phyloP scores from a whole-genome alignment of 768 basidiomycete genomes.

The Naganishia vishniacii region DNA sequence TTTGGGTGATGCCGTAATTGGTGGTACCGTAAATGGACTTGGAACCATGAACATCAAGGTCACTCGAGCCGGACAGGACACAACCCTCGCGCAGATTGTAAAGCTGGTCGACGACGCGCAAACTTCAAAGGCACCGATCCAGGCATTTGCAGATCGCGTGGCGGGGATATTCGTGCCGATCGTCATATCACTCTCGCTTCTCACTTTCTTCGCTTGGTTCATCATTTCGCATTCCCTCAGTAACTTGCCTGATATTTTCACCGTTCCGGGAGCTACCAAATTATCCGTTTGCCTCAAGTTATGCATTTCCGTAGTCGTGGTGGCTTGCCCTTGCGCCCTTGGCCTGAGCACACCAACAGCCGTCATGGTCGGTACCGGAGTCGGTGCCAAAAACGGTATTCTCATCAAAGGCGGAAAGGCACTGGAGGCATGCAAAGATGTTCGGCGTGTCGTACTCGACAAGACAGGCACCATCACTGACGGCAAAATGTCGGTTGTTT shows the following conservation, averaged over 20 bases:
- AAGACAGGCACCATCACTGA: slow-evolving; percentile 97
- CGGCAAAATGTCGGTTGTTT: slow-evolving; percentile 80
- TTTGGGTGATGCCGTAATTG: slow-evolving; percentile 78
- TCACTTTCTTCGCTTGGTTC: slow-evolving; percentile 84
- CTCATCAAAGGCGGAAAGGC: slow-evolving; percentile 96
- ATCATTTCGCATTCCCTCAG: slow-evolving; percentile 60
- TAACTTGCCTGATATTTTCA: slow-evolving; percentile 76
- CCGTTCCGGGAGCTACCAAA: slow-evolving; percentile 68
- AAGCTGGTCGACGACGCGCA: slow-evolving; percentile 96
- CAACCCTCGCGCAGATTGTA: slow-evolving; percentile 92
- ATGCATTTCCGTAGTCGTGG: slow-evolving; percentile 95
- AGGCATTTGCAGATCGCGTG: slow-evolving; percentile 88
- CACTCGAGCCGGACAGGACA: slow-evolving; percentile 91
- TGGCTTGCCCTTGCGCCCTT: slow-evolving; percentile 95
- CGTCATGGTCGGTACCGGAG: slow-evolving; percentile 97
- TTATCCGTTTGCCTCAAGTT: slow-evolving; percentile 89
- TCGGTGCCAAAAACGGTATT: slow-evolving; percentile 94
- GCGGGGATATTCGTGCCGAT: slow-evolving; percentile 93
- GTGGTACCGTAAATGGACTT: slow-evolving; percentile 91
- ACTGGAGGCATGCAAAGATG: slow-evolving; percentile 77
- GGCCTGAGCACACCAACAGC: slow-evolving; percentile 95
- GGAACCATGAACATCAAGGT: slow-evolving; percentile 97
- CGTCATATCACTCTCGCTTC: slow-evolving; percentile 70
- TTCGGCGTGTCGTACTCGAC: slow-evolving; percentile 80
- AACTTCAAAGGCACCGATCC: slow-evolving; percentile 95